Percentiles rank a stretch among this genome's conserved stretches.
phyloP scores from a whole-genome alignment of 2,329 filamentous ascomycete species.

The Cytospora schulzeri region DNA sequence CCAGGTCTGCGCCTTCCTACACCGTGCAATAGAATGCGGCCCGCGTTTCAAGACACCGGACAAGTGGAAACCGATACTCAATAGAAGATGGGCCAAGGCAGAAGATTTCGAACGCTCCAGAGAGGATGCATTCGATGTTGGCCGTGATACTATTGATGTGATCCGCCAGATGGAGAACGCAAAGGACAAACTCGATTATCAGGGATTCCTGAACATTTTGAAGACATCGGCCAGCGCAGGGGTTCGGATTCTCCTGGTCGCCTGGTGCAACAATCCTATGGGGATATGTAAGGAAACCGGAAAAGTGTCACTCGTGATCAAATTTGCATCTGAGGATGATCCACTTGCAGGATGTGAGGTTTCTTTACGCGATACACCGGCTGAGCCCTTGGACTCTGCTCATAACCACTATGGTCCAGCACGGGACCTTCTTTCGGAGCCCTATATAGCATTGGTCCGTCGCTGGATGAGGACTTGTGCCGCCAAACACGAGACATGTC shows the following conservation, averaged over 20 bases:
- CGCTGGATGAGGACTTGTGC: conserved; percentile 3
- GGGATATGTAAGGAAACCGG: not conserved
- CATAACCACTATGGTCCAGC: not conserved
- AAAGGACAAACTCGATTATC: too few species aligned
- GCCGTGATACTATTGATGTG: not conserved
- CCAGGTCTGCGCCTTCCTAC: not conserved
- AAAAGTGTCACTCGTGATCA: too few species aligned
- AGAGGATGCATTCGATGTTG: not conserved
- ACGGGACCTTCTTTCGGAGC: not conserved
- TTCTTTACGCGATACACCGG: not conserved
- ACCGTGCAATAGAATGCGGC: not conserved
- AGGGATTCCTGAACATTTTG: too few species aligned
- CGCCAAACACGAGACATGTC: not conserved
- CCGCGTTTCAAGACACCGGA: not conserved
- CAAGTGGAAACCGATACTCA: not conserved
- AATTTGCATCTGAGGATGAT: not conserved
- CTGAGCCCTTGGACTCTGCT: not conserved
- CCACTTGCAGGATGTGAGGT: not conserved
- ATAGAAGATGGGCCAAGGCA: not conserved
- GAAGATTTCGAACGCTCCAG: not conserved
- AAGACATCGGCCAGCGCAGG: not conserved
- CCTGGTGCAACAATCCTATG: not conserved
- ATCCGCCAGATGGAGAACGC: not conserved
- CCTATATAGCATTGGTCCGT: not conserved
- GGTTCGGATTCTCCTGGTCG: not conserved